Evolutionary conservation across 495 filamentous ascomycete genomes (phyloP).

Genomic region (Tetracladium setigerum): DNA sequence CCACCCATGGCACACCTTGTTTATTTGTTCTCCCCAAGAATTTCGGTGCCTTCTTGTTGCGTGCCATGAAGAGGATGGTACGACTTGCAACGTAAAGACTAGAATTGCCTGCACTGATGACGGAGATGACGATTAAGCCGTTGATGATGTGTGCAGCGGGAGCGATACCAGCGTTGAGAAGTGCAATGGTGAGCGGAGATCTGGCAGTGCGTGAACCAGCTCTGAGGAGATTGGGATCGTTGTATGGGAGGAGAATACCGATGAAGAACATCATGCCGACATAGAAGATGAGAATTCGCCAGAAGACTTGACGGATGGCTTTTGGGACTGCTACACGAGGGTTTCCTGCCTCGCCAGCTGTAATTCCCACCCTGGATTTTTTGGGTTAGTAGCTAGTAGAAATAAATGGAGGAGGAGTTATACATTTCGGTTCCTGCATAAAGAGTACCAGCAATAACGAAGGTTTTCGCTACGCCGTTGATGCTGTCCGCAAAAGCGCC

Average conservation of each 20-base stretch:
- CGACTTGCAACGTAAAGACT: conserved; percentile 62
- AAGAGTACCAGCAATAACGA: conserved; percentile 67
- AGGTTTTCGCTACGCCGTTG: conserved; percentile 45
- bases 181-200: conserved; percentile 39
- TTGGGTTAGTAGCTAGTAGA: conserved; percentile 27
- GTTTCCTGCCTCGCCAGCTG: conserved; percentile 63
- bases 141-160: conserved; percentile 60
- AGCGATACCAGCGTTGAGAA: conserved; percentile 47
- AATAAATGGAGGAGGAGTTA: conserved; percentile 70
- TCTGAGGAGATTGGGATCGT: conserved; percentile 42
- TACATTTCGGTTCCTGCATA: conserved; percentile 33
- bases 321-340: conserved; percentile 57
- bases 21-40: conserved; percentile 57
- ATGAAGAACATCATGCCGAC: conserved; percentile 59
- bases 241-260: conserved; percentile 55
- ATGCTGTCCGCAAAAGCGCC: conserved; percentile 59
- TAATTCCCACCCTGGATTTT: conserved; percentile 58
- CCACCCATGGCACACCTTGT: conserved; percentile 57
- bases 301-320: conserved; percentile 61
- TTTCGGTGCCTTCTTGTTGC: conserved; percentile 54
- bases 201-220: conserved; percentile 15
- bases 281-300: conserved; percentile 62
- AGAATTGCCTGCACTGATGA: conserved; percentile 60
- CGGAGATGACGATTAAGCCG: conserved; percentile 61
- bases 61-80: conserved; percentile 59